phyloP scores from a whole-genome alignment of 495 filamentous ascomycete species.

The Penicillium macrosclerotiorum region DNA sequence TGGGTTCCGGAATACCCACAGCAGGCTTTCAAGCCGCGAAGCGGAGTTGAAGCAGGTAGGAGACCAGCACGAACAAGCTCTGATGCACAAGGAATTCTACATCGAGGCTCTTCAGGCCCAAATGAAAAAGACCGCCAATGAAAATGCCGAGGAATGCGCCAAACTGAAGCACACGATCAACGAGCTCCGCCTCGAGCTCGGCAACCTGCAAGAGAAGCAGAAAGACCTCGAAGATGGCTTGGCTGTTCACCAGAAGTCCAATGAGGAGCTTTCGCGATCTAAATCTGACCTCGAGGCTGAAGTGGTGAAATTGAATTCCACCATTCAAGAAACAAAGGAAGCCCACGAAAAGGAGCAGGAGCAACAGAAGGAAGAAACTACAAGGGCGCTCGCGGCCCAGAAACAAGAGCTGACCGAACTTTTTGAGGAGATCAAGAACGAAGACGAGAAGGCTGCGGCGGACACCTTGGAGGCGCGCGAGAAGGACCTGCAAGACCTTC shows the following conservation, averaged over 20 bases:
- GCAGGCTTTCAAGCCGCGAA: slow-evolving; percentile 42
- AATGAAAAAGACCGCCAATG: slow-evolving; percentile 50
- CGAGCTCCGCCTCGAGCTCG: slow-evolving; percentile 54
- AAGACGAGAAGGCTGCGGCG: slow-evolving; percentile 43
- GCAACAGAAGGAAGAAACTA: slow-evolving; percentile 41
- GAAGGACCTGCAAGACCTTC: slow-evolving; percentile 35
- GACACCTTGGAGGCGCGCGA: slow-evolving; percentile 41
- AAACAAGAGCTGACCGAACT: slow-evolving; percentile 46
- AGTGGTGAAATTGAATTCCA: slow-evolving; percentile 49
- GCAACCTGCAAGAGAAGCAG: slow-evolving; percentile 54
- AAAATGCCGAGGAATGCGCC: slow-evolving; percentile 48
- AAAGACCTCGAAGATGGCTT: slow-evolving; percentile 49
- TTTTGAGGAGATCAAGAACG: slow-evolving; percentile 49
- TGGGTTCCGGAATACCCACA: slow-evolving; percentile 46
- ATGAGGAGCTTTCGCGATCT: slow-evolving; percentile 37
- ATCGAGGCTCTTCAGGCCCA: slow-evolving; percentile 52
- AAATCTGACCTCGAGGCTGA: slow-evolving; percentile 49
- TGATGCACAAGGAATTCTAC: slow-evolving; percentile 53
- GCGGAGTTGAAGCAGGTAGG: slow-evolving; percentile 46
- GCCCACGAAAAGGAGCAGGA: slow-evolving; percentile 36
- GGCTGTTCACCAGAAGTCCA: slow-evolving; percentile 36
- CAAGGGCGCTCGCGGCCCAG: slow-evolving; percentile 36
- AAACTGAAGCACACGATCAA: slow-evolving; percentile 48
- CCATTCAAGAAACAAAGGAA: slow-evolving; percentile 41
- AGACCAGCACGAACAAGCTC: slow-evolving; percentile 44